phyloP scores from a whole-genome alignment of 176 grass and related monocot genomes.

The Eragrostis nindensis region DNA sequence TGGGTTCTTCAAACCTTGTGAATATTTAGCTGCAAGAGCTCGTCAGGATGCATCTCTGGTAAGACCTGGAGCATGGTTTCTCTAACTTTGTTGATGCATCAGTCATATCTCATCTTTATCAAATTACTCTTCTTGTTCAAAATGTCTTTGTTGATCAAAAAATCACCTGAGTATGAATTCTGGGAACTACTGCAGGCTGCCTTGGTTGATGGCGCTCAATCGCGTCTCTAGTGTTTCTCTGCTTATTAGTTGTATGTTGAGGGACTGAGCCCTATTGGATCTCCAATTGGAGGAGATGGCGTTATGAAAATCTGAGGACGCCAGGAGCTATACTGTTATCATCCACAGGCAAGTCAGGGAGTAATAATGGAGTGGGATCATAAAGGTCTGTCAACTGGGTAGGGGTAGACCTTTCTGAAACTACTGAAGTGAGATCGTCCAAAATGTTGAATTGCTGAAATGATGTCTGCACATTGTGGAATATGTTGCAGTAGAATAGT shows the following conservation, averaged over 20 bases:
- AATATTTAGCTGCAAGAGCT: slow-evolving; percentile 55
- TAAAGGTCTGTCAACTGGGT: neutral
- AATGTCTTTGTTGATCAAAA: neutral
- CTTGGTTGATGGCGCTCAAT: slow-evolving; percentile 1
- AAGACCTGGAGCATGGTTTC: slow-evolving; percentile 30
- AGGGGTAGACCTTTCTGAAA: neutral
- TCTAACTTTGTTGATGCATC: neutral
- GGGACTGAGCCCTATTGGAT: neutral
- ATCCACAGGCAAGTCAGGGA: neutral
- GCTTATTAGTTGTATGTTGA: neutral
- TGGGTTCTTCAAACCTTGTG: slow-evolving; percentile 61
- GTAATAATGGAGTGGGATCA: neutral
- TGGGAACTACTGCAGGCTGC: slow-evolving; percentile 43
- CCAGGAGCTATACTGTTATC: neutral
- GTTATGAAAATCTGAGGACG: neutral
- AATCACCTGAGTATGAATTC: slow-evolving; percentile 25
- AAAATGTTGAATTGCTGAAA: neutral
- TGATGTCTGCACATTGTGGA: neutral
- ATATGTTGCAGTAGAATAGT: neutral
- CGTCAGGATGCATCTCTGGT: slow-evolving; percentile 53
- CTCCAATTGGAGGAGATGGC: neutral
- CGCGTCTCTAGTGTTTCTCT: slow-evolving; percentile 26
- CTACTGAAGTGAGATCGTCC: neutral
- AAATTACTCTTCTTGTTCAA: neutral
- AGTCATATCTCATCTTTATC: neutral